Percentiles rank a stretch among this genome's conserved stretches.
Evolutionary conservation across 352 stramenopile species (phyloP).

Genomic region (Pythium apleroticum): DNA sequence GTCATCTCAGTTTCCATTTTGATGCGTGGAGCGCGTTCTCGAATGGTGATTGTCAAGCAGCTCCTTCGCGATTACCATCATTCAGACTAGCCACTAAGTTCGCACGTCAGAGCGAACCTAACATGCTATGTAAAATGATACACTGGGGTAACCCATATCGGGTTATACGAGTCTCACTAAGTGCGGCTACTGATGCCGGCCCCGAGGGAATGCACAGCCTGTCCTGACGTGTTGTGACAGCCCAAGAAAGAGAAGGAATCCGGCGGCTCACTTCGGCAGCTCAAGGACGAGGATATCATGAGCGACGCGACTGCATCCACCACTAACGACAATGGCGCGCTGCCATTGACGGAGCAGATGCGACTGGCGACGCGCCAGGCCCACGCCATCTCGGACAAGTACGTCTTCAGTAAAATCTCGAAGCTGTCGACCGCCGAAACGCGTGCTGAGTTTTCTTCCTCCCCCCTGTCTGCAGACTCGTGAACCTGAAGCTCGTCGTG

Average conservation of each 20-base stretch:
- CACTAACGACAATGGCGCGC: neutral
- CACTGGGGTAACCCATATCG: neutral
- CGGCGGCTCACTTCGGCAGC: neutral
- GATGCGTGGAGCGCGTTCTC: neutral
- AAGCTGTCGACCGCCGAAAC: neutral
- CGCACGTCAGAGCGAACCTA: neutral
- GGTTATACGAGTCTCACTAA: neutral
- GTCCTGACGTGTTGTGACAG: conserved; percentile 1
- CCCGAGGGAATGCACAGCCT: neutral
- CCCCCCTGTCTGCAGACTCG: conserved; percentile 32
- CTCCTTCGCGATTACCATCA: conserved; percentile 12
- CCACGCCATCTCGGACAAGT: conserved; percentile 63
- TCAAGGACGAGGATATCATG: neutral
- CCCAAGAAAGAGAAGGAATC: conserved; percentile 2
- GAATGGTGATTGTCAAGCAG: conserved; percentile 5
- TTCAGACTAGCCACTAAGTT: conserved; percentile 11
- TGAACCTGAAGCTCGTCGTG: conserved; percentile 71
- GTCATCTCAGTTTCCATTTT: neutral
- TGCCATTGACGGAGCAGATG: conserved; percentile 50
- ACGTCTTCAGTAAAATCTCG: neutral
- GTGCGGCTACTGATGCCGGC: conserved; percentile 4
- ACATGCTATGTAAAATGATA: neutral
- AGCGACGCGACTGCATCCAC: neutral
- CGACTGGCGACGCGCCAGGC: conserved; percentile 44
- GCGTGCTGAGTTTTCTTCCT: neutral